phyloP scores from a whole-genome alignment of 768 basidiomycete species.

The Suillus spraguei region DNA sequence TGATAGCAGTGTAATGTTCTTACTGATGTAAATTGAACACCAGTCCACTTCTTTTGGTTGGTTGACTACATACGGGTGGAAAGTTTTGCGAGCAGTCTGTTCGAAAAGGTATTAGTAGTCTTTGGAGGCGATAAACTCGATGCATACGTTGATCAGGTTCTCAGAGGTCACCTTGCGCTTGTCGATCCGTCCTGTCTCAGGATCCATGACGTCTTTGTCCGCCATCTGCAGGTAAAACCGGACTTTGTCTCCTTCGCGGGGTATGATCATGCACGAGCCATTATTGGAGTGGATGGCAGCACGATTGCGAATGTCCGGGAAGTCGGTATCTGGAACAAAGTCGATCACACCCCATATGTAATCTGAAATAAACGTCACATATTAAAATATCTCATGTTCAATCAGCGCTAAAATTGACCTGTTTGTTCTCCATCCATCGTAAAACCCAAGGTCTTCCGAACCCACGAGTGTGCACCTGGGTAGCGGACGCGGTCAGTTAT shows the following conservation, averaged over 20 bases:
- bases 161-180: conserved; percentile 52
- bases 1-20: conserved; percentile 20
- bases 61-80: conserved; percentile 57
- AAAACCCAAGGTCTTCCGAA: conserved; percentile 45
- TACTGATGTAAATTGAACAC: conserved; percentile 77
- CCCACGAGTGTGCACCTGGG: conserved; percentile 49
- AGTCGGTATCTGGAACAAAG: conserved; percentile 67
- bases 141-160: conserved; percentile 52
- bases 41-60: conserved; percentile 57
- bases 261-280: conserved; percentile 75
- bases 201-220: conserved; percentile 47
- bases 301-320: conserved; percentile 74
- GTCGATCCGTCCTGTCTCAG: conserved; percentile 52
- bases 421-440: conserved; percentile 51
- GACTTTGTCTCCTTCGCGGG: conserved; percentile 67
- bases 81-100: conserved; percentile 52
- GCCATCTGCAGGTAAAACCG: conserved; percentile 73
- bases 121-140: not conserved
- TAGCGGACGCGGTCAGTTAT: not conserved
- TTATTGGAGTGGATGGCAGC: conserved; percentile 67
- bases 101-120: conserved; percentile 21
- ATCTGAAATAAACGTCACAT: conserved; percentile 39
- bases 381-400: not conserved
- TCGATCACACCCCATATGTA: conserved; percentile 87
- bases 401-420: conserved; percentile 27